These are phyloP conservation scores for Kwoniella shandongensis DNA, from an alignment of 768 basidiomycete species.

Conservation along the genomic window DNA sequence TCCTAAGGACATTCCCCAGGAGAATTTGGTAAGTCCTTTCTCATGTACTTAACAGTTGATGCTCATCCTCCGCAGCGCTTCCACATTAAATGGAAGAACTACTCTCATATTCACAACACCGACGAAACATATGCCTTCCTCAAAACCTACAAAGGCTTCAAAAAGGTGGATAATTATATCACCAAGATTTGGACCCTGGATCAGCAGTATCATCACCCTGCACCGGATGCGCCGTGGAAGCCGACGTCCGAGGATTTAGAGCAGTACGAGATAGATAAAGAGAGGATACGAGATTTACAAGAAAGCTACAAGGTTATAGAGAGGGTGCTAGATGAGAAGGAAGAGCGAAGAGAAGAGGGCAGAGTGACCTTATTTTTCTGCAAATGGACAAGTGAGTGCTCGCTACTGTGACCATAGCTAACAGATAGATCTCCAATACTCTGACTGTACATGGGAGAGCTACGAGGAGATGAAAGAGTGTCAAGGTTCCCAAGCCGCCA, in stretches of 20 bases:
- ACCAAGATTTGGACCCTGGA: constrained; percentile 64
- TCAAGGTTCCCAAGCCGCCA: constrained; percentile 68
- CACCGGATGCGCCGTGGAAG: constrained; percentile 59
- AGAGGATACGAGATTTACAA: constrained; percentile 84
- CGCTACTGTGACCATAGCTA: background rate
- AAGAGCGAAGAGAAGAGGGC: constrained; percentile 55
- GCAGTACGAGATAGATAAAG: constrained; percentile 81
- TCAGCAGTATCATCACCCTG: constrained; percentile 70
- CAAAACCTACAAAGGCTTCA: constrained; percentile 90
- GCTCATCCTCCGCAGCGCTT: constrained; percentile 66
- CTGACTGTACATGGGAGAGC: constrained; percentile 92
- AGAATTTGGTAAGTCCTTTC: constrained; percentile 77
- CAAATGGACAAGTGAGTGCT: constrained; percentile 83
- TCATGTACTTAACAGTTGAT: constrained; percentile 15
- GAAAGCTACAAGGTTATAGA: constrained; percentile 91
- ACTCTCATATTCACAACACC: constrained; percentile 98
- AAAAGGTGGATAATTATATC: constrained; percentile 99
- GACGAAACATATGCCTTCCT: constrained; percentile 96
- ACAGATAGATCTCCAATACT: constrained; percentile 74
- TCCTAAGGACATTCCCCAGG: constrained; percentile 76
- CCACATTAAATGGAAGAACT: constrained; percentile 99
- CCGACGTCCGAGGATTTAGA: constrained; percentile 85
- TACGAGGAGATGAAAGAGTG: constrained; percentile 67
- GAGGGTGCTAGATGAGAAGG: constrained; percentile 64
- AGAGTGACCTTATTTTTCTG: constrained; percentile 74